Evolutionary conservation across 768 basidiomycete species (phyloP).

Genomic region (Termitomyces eurrhizus): DNA sequence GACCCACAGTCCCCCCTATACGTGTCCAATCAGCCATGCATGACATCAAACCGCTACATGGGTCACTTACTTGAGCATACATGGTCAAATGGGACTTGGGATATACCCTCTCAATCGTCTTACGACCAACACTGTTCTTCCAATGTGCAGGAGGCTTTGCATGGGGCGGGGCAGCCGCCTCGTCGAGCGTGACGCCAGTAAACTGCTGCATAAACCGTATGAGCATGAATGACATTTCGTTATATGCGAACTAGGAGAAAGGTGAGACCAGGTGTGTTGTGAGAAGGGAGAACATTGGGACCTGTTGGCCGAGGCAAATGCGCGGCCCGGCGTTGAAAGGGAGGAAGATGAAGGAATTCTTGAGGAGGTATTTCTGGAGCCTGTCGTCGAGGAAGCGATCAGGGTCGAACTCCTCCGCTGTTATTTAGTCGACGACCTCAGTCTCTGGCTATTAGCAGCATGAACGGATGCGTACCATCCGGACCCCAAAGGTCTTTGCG

Average conservation of each 20-base stretch:
- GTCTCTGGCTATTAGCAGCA: background rate
- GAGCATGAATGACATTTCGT: slow-evolving; percentile 62
- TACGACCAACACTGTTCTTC: slow-evolving; percentile 40
- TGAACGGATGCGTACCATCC: slow-evolving; percentile 40
- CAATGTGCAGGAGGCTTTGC: slow-evolving; percentile 44
- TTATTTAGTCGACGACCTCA: background rate
- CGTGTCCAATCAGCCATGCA: background rate
- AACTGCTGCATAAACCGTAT: slow-evolving; percentile 62
- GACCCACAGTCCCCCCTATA: slow-evolving; percentile 52
- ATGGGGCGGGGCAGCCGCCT: slow-evolving; percentile 41
- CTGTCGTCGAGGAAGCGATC: slow-evolving; percentile 68
- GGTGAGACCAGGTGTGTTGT: background rate
- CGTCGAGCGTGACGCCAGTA: slow-evolving; percentile 41
- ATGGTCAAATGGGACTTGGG: slow-evolving; percentile 55
- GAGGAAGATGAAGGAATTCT: slow-evolving; percentile 68
- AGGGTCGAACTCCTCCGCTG: slow-evolving; percentile 67
- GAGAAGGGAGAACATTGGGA: background rate
- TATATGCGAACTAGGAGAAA: slow-evolving; percentile 45
- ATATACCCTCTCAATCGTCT: slow-evolving; percentile 45
- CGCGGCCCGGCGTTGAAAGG: slow-evolving; percentile 61
- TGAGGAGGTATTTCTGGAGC: slow-evolving; percentile 54
- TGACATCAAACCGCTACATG: background rate
- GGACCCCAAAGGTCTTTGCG: slow-evolving; percentile 69
- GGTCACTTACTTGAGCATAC: slow-evolving; percentile 40
- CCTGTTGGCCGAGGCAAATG: slow-evolving; percentile 61